Evolutionary conservation across 2,329 filamentous ascomycete species (phyloP).

Genomic region (Hypoxylon sp.): DNA sequence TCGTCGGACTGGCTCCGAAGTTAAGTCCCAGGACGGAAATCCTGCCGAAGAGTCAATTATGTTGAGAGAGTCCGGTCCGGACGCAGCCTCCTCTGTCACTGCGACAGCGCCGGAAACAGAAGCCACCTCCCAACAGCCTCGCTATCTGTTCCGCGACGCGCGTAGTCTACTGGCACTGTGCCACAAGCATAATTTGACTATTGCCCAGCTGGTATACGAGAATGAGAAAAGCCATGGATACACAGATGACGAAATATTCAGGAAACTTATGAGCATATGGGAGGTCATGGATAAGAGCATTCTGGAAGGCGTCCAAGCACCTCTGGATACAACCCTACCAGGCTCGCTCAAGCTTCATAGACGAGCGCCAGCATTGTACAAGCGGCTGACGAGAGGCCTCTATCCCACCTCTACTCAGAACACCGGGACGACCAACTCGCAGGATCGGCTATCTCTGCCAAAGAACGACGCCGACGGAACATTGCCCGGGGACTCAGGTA

Average conservation of each 20-base stretch:
- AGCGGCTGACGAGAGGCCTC: constrained; percentile 54
- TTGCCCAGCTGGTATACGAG: constrained; percentile 60
- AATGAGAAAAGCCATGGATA: constrained; percentile 61
- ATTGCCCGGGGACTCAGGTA: constrained; percentile 1
- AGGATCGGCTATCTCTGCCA: constrained; percentile 30
- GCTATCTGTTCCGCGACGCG: constrained; percentile 57
- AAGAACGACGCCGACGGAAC: neutral
- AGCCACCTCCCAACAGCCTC: constrained; percentile 47
- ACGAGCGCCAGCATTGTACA: constrained; percentile 56
- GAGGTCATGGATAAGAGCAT: constrained; percentile 62
- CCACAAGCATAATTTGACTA: constrained; percentile 59
- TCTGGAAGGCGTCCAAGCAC: constrained; percentile 57
- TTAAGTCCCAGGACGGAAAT: constrained; percentile 47
- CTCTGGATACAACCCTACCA: constrained; percentile 51
- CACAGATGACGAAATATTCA: constrained; percentile 56
- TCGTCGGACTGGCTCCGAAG: constrained; percentile 54
- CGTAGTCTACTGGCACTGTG: constrained; percentile 56
- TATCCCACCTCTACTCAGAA: constrained; percentile 50
- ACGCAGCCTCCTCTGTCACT: constrained; percentile 12
- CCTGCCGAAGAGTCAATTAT: constrained; percentile 27
- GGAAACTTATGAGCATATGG: constrained; percentile 59
- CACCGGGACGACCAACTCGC: constrained; percentile 19
- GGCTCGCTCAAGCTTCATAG: constrained; percentile 58
- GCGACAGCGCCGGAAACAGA: constrained; percentile 26
- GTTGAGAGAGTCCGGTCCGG: constrained; percentile 19